Evolutionary conservation across 768 basidiomycete genomes (phyloP).

Genomic region (Termitomyces sp.): DNA sequence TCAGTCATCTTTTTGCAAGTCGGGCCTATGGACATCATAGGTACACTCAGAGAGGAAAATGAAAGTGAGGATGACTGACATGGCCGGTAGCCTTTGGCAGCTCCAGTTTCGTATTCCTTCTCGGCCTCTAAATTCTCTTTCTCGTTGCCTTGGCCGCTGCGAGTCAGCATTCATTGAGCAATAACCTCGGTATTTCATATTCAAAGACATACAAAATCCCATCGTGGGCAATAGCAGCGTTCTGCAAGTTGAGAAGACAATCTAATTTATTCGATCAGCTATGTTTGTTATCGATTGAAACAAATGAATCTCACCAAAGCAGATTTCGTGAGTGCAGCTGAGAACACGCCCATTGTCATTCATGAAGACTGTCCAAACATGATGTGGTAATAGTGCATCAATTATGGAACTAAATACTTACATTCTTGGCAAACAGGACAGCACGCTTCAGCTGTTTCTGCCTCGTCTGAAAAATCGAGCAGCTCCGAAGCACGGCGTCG

Average conservation of each 20-base stretch:
- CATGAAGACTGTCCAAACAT: constrained; percentile 34
- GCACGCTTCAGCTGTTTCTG: constrained; percentile 35
- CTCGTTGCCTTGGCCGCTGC: constrained; percentile 53
- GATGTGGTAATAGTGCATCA: neutral
- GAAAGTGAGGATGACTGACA: constrained; percentile 33
- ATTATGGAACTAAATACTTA: constrained; percentile 16
- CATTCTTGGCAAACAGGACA: constrained; percentile 72
- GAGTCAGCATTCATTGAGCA: neutral
- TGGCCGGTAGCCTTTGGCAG: constrained; percentile 54
- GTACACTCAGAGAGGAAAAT: neutral
- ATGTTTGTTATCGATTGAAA: neutral
- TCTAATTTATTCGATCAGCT: constrained; percentile 28
- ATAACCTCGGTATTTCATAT: neutral
- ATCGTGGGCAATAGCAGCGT: constrained; percentile 49
- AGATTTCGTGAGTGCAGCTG: constrained; percentile 64
- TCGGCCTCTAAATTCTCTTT: constrained; percentile 51
- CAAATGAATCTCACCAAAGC: constrained; percentile 39
- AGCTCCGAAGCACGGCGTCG: constrained; percentile 42
- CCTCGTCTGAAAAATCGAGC: constrained; percentile 44
- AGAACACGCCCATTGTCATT: constrained; percentile 56
- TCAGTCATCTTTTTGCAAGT: constrained; percentile 68
- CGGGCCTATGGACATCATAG: constrained; percentile 41
- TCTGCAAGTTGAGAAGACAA: constrained; percentile 51
- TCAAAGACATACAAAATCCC: constrained; percentile 51
- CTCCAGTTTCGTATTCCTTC: constrained; percentile 53